Evolutionary conservation across 768 basidiomycete species (phyloP).

Genomic region (Boletus tomentosulus): DNA sequence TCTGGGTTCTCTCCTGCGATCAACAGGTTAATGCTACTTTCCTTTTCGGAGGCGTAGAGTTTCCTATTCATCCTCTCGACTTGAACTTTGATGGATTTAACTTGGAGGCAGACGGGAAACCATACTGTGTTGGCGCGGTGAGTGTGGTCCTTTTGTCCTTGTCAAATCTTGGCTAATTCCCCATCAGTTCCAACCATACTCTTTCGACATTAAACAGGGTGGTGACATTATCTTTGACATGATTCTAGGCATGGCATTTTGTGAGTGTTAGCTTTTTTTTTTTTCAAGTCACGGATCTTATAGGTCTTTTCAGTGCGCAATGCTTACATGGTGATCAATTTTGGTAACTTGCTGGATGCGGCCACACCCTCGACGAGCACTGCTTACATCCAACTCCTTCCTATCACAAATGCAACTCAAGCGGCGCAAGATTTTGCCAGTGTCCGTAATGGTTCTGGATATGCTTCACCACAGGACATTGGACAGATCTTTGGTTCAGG

Average conservation of each 20-base stretch:
- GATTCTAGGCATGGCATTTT: conserved; percentile 70
- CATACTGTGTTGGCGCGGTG: conserved; percentile 43
- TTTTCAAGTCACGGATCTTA: neutral
- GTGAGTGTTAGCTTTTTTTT: conserved; percentile 35
- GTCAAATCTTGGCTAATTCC: neutral
- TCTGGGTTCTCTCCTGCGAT: conserved; percentile 62
- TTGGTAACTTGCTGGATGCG: conserved; percentile 55
- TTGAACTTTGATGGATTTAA: conserved; percentile 32
- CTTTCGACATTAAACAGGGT: conserved; percentile 37
- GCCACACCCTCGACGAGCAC: conserved; percentile 32
- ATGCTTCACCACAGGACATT: conserved; percentile 20
- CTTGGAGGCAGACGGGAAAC: conserved; percentile 19
- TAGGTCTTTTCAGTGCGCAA: conserved; percentile 49
- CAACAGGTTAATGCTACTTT: conserved; percentile 63
- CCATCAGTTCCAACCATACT: conserved; percentile 64
- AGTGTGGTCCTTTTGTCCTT: conserved; percentile 11
- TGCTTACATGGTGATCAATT: conserved; percentile 59
- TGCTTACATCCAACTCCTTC: conserved; percentile 63
- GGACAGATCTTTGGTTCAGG: conserved; percentile 36
- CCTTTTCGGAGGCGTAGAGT: conserved; percentile 50
- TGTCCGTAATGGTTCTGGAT: conserved; percentile 5
- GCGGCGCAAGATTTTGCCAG: conserved; percentile 23
- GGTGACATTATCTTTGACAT: conserved; percentile 44
- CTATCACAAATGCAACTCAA: conserved; percentile 47
- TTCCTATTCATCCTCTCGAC: conserved; percentile 67